Evolutionary conservation across 2,329 filamentous ascomycete genomes (phyloP), one percentile per base, ranked within the genome.

Genomic region (Penicillium sumatraense): DNA sequence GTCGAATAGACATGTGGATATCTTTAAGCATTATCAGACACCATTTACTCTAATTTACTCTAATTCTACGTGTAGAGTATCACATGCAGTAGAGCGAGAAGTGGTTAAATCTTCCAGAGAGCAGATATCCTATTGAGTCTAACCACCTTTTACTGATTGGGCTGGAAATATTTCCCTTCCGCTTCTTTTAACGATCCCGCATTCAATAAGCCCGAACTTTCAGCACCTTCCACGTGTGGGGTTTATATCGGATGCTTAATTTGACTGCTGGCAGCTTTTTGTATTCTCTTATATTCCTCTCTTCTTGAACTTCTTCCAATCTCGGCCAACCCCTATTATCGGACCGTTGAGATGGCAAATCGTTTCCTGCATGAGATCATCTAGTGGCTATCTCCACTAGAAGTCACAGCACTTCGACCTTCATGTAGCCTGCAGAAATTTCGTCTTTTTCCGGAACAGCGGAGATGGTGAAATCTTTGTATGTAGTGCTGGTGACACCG

Each of bases 231-330:
- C 63, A 65, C 62, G 56, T 66, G 59, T 59, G 56, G 56, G 59
- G 52, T 56, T 47, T 53, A 55, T 48, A 57, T 62, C 58, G 52
- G 54, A 67, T 65, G 66, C 63, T 69, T 70, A 68, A 58, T 67
- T 54, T 50, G 48, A 67, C 67, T 38, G 41, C 57, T 20, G 45
- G 38, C 29, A 26, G 40, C n/a, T n/a, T n/a, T n/a, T n/a, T 51
- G n/a, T 33, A 48, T 36, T 26, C 18, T 26, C 2, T 13, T 40
- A 21, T 27, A 26, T 9, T 27, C 18, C 23, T 44, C 18, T 24
- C 6, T 14, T 14, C 38, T 2, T 41, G 10, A 41, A 16, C 38
- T n/a, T 41, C 21, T 23, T 41, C n/a, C 20, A 23, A 13, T 24
- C 1, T 5, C 20, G 5, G 18, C 8, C 4, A 4, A 24, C 16